A percentile compares a stretch with the other conserved stretches of the same genome.
Evolutionary conservation across 306 rosid genomes (phyloP).

Genomic region (Lagenaria siceraria): DNA sequence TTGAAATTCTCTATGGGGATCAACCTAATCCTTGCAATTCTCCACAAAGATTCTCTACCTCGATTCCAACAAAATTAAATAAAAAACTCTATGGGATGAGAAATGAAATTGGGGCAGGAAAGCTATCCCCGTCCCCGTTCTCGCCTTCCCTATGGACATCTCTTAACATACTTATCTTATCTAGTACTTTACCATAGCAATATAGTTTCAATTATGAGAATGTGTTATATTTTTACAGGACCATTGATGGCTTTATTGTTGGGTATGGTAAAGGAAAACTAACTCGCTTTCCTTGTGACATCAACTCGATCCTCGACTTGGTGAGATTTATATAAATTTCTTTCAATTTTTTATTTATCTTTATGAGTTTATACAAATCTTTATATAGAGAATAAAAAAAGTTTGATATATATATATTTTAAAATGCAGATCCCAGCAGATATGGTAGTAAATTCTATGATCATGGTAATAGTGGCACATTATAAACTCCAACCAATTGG

Average conservation of each 20-base stretch:
- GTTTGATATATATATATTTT: background rate
- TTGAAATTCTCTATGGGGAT: too few relatives aligned
- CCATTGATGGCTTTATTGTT: background rate
- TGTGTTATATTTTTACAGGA: background rate
- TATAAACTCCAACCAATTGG: slow-evolving; percentile 23
- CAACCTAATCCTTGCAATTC: too few relatives aligned
- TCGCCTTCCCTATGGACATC: background rate
- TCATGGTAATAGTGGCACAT: slow-evolving; percentile 49
- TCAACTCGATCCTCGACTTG: slow-evolving; percentile 30
- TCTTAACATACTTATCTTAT: background rate
- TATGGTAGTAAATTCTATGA: slow-evolving; percentile 64
- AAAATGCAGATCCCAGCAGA: slow-evolving; percentile 64
- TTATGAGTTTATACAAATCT: too few relatives aligned
- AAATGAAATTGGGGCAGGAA: too few relatives aligned
- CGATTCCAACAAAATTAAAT: too few relatives aligned
- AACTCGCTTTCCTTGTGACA: slow-evolving; percentile 42
- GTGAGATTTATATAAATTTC: slow-evolving; percentile 25
- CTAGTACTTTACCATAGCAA: background rate
- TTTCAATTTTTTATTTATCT: background rate
- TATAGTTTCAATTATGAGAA: too few relatives aligned
- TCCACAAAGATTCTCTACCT: too few relatives aligned
- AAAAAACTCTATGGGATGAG: too few relatives aligned
- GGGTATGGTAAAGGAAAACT: slow-evolving; percentile 78
- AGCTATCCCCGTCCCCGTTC: background rate
- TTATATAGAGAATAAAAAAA: background rate